Evolutionary conservation across 2,329 filamentous ascomycete genomes (phyloP).

Genomic region (Aspergillus jensenii): DNA sequence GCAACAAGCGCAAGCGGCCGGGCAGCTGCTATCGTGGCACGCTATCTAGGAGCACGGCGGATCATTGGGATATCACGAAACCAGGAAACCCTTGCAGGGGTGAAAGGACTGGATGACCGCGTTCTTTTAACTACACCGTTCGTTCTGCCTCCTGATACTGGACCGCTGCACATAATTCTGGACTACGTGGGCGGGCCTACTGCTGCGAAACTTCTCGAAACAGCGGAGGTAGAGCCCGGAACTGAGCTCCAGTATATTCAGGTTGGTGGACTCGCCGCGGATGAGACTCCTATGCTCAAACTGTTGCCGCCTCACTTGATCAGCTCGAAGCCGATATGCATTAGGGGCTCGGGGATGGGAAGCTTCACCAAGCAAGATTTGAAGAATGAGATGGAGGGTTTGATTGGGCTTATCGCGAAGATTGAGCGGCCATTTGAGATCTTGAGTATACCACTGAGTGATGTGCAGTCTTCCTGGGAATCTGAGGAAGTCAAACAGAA

Average conservation of each 20-base stretch:
- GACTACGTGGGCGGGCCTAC: neutral
- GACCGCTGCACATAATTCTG: neutral
- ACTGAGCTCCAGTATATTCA: neutral
- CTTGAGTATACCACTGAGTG: neutral
- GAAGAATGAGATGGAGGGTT: neutral
- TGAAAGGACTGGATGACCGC: neutral
- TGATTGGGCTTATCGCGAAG: neutral
- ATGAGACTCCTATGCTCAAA: neutral
- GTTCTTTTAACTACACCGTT: neutral
- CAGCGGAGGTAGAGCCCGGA: neutral
- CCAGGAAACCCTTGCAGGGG: neutral
- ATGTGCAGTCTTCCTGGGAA: neutral
- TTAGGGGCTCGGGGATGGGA: constrained; percentile 2
- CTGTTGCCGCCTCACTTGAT: neutral
- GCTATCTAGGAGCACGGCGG: neutral
- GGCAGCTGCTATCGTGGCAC: neutral
- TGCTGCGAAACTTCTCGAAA: neutral
- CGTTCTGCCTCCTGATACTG: neutral
- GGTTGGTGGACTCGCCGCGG: neutral
- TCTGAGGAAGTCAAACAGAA: neutral
- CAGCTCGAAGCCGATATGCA: constrained; percentile 2
- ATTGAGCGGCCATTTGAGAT: neutral
- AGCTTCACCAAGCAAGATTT: constrained; percentile 2
- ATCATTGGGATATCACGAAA: neutral
- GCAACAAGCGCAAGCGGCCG: neutral